phyloP scores from a whole-genome alignment of 164 flowering plant species.

The Houttuynia cordata region DNA sequence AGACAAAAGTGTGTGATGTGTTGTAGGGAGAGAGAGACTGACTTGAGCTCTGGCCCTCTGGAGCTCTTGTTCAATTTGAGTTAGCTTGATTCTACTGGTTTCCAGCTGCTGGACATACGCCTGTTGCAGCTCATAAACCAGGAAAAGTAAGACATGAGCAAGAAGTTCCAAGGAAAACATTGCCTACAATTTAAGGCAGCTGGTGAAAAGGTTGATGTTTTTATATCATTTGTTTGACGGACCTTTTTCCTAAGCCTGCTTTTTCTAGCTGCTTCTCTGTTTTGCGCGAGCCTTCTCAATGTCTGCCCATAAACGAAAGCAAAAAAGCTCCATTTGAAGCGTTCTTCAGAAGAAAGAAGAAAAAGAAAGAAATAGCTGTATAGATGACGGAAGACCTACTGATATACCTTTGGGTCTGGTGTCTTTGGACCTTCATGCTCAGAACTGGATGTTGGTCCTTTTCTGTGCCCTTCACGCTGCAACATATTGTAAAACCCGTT shows the following conservation, averaged over 20 bases:
- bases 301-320: constrained; percentile 34
- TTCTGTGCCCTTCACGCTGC: constrained; percentile 68
- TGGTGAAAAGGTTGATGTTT: not conserved
- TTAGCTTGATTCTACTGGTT: constrained; percentile 81
- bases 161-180: not conserved
- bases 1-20: no score
- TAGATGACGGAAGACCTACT: not conserved
- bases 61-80: constrained; percentile 88
- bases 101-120: constrained; percentile 98
- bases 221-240: constrained; percentile 1
- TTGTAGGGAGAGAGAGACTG: constrained; percentile 2
- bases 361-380: no score
- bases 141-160: not conserved
- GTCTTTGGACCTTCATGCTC: constrained; percentile 90
- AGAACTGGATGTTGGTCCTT: constrained; percentile 63
- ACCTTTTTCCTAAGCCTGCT: constrained; percentile 98
- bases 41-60: constrained; percentile 92
- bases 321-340: not conserved
- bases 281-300: constrained; percentile 96
- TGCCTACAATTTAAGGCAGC: not conserved
- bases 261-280: constrained; percentile 99
- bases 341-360: not conserved
- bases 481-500: not conserved
- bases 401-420: constrained; percentile 76
- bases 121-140: constrained; percentile 30